Conservation (phyloP, 2,329 filamentous ascomycete species). For the Ceratocystis albifundus region DNA sequence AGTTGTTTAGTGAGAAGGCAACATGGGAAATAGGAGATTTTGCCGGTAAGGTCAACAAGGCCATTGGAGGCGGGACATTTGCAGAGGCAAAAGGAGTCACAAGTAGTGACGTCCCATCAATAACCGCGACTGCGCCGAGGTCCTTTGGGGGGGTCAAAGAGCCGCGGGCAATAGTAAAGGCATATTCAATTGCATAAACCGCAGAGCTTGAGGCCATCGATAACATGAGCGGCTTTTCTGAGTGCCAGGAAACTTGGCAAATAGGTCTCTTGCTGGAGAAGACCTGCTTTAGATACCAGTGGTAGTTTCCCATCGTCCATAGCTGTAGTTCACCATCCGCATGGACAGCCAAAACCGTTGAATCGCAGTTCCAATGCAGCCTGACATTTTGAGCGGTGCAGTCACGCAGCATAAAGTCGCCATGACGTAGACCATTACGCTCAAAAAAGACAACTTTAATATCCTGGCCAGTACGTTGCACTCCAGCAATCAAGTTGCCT, state of each 20-base stretch:
- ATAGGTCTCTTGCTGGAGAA: slow-evolving; percentile 38
- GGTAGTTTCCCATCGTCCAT: slow-evolving; percentile 96
- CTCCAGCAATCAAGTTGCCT: slow-evolving; percentile 80
- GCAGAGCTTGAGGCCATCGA: slow-evolving; percentile 37
- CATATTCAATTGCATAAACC: slow-evolving; percentile 41
- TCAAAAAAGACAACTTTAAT: slow-evolving; percentile 85
- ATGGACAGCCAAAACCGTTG: slow-evolving; percentile 74
- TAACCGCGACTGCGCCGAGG: slow-evolving; percentile 65
- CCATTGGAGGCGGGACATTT: slow-evolving; percentile 88
- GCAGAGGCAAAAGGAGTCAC: slow-evolving; percentile 73
- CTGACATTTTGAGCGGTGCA: slow-evolving; percentile 43
- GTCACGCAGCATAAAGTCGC: slow-evolving; percentile 72
- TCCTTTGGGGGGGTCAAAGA: slow-evolving; percentile 61
- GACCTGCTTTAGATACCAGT: slow-evolving; percentile 96
- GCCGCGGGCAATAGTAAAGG: slow-evolving; percentile 56
- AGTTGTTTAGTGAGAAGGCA: slow-evolving; percentile 54
- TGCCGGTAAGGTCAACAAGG: slow-evolving; percentile 59
- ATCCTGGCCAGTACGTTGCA: slow-evolving; percentile 59
- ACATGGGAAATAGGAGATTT: slow-evolving; percentile 59
- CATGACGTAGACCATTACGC: slow-evolving; percentile 91
- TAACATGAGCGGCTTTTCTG: slow-evolving; percentile 67
- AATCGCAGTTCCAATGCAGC: slow-evolving; percentile 84
- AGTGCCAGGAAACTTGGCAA: slow-evolving; percentile 58
- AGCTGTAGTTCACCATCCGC: slow-evolving; percentile 68
- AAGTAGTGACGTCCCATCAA: slow-evolving; percentile 71